A percentile compares a stretch with the other conserved stretches of the same genome.
phyloP scores from a whole-genome alignment of 805 yeast species.

The Maudiozyma bulderi region DNA sequence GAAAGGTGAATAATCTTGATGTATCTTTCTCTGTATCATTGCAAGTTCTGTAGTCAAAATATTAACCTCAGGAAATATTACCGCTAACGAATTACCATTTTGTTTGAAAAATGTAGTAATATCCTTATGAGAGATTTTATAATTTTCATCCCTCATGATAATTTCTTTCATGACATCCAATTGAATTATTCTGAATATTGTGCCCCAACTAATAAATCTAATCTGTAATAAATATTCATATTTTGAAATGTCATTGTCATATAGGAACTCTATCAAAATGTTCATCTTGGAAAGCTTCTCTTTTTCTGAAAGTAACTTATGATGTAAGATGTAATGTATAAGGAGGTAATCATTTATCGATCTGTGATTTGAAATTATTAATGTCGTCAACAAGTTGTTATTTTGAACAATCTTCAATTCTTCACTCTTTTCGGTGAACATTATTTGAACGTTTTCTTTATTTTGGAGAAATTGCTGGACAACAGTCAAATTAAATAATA shows the following conservation, averaged over 20 bases:
- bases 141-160: conserved; percentile 57
- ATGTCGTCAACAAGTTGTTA: conserved; percentile 12
- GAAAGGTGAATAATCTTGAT: conserved; percentile 39
- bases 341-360: conserved; percentile 59
- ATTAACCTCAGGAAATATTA: conserved; percentile 80
- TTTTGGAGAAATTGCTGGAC: conserved; percentile 15
- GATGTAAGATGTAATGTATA: conserved; percentile 28
- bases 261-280: conserved; percentile 4
- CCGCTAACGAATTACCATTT: conserved; percentile 46
- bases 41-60: conserved; percentile 43
- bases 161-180: conserved; percentile 38
- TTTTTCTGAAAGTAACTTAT: neutral
- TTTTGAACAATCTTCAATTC: conserved; percentile 8
- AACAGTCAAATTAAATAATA: conserved; percentile 12
- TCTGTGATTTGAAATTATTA: conserved; percentile 44
- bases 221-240: conserved; percentile 31
- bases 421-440: conserved; percentile 19
- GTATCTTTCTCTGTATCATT: conserved; percentile 42
- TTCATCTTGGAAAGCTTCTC: neutral
- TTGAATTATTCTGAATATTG: conserved; percentile 53
- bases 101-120: conserved; percentile 16
- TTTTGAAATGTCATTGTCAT: neutral
- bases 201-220: conserved; percentile 63
- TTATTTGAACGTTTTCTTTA: conserved; percentile 15
- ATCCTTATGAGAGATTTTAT: conserved; percentile 35